Base-by-base conservation (phyloP, 495 filamentous ascomycete genomes). In the Hyaloscypha finlandica region DNA sequence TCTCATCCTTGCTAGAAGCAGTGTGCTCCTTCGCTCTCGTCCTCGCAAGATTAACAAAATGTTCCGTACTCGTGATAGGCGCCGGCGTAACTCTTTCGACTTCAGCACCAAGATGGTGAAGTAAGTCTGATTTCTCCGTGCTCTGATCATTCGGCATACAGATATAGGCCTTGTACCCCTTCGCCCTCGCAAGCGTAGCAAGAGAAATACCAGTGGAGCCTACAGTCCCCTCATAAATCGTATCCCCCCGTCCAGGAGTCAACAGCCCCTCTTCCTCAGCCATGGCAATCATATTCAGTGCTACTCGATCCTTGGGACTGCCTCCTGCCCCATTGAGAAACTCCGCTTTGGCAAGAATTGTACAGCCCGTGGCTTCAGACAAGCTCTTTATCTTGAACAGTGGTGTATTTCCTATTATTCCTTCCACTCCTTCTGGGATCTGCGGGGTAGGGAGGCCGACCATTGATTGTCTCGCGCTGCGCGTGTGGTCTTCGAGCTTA, bases 121-220 rank as follows among this genome's bases (percentile, higher is more conserved):
- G 88, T 25, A 98, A 85, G 66, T 91, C 86, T 11, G 91, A 92
- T 73, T 99, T 99, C 77, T 98, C 95, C 60, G 81, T 81, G 60
- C 88, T 87, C 78, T 96, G 92, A 81, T 99, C 95, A 72, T 91
- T 86, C 42, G 95, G 96, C 92, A 99, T 97, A 82, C 92, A 97
- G 69, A 99, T 99, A 76, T 98, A 90, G 6, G 93, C 92, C 51
- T 90, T 82, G 76, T 97, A 98, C 20, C 96, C 96, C 70, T 88
- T 86, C 22, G 95, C 94, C 68, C 93, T 84, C 45, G 92, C 92
- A 56, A 99, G 83, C 3, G 90, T 89, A 4, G 96, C 96, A 25
- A 99, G 82, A 4, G 95, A 97, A 67, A 99, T 97, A 6, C 94
- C 94, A 0, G 92, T 97, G 62, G 90, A 93, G 63, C 95, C 95